Base-by-base conservation (phyloP, 2,329 filamentous ascomycete species). In the Lasiodiplodia hormozganensis region DNA sequence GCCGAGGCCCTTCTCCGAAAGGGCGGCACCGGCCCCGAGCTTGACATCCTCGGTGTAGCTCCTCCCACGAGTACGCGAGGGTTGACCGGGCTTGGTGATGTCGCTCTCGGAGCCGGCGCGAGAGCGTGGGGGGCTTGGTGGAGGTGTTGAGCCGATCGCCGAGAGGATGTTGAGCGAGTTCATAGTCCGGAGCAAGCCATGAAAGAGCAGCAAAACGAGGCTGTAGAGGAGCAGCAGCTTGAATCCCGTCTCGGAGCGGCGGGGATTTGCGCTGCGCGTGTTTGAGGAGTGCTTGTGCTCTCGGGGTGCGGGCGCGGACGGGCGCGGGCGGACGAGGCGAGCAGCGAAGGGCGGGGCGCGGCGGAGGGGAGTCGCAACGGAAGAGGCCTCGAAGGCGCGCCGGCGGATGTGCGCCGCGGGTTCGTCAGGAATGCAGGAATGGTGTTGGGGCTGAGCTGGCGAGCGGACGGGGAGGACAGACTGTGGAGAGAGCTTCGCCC, bases 121-220 rank as follows among this genome's bases (percentile, higher is more conserved):
- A 70, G 85, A 85, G 71, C 86, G 85, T 69, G 81, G 77, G 69
- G 83, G 82, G 67, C 79, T 80, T 65, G 85, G 78, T 70, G 82
- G 81, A 72, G 86, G 83, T 72, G 86, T 85, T 77, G 84, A 85
- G 77, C 87, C 87, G 77, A 89, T 87, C 79, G 92, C 89, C 77
- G 93, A 96, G 80, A 97, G 89, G 80, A 97, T 93, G 84, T 96
- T 97, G 85, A 97, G 86, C 76, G 94, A 97, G 89, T 97, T 97
- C 95, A 97, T 97, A 68, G 87, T 92, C 85, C 82, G 81, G 77
- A 75, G 73, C 73, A 76, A 78, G 83, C 82, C 84, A 85, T 85
- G 77, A 78, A 80, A 65, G 62, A 69, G 77, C n/a, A 53, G 31
- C 60, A 64, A 43, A 38, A 64, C 28, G 60, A 64, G 60, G 31